Base-by-base conservation (phyloP, 2,329 filamentous ascomycete genomes). In the Colletotrichum simmondsii region DNA sequence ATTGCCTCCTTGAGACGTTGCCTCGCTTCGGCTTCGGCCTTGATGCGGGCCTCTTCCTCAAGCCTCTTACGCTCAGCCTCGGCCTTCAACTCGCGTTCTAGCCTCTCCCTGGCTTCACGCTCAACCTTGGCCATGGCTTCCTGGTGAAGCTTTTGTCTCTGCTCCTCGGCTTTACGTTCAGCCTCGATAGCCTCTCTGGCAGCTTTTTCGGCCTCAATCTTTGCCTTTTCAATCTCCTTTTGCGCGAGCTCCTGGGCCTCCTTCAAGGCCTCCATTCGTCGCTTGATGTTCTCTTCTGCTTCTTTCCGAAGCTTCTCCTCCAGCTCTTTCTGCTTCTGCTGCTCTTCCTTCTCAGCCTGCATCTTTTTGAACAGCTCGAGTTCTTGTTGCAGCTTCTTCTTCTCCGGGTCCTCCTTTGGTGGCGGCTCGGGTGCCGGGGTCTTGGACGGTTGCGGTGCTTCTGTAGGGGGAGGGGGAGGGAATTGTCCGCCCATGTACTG, bases 371-470 rank as follows among this genome's bases (percentile, higher is more conserved):
- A 84, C 11, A 83, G 81, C 14, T 86, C 85, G 19, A 94, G 81
- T 76, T 92, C 87, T 74, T 89, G 87, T 74, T 92, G 87, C 69
- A 92, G 87, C n/a, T 85, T 85, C 74, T 92, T 84, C 77, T 90
- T 90, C 68, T 92, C 88, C 2, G 88, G 86, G 65, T 92, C 89
- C 16, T 82, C 81, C 70, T 84, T 83, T 76, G 84, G 81, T 2
- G 85, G 84, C 5, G 86, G 85, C 5, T 83, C 79, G 7, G 75
- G 78, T 16, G 77, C 82, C 1, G 83, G 81, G 19, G 80, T 86
- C 5, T 83, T 79, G 12, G 82, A 76, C n/a, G 75, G 78, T 12
- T 77, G 82, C 1, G 82, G 81, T 16, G 80, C 77, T 68, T 87
- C 85, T 4, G 86, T 86, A 4, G 83, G 79, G 0, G 83, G 81